Evolutionary conservation across 768 basidiomycete genomes (phyloP).

Genomic region (Termitomyces eurrhizus): DNA sequence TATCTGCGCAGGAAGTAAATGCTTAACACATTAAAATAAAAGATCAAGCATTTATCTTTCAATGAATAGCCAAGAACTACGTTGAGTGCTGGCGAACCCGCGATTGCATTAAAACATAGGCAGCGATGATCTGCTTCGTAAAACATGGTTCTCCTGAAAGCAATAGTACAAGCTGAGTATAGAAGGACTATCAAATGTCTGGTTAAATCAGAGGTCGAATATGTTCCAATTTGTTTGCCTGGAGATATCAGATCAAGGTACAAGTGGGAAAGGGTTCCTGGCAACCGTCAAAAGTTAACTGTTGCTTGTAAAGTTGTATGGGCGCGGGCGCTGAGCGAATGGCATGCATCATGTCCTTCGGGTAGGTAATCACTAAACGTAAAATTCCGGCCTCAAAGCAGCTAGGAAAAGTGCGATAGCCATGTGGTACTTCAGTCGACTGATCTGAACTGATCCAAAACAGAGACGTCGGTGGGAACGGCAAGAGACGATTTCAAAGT

Average conservation of each 20-base stretch:
- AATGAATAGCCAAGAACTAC: no score
- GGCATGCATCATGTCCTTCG: not conserved
- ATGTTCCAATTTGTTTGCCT: no score
- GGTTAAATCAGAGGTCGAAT: no score
- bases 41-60: no score
- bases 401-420: not conserved
- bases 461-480: not conserved
- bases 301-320: not conserved
- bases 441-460: not conserved
- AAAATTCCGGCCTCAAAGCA: not conserved
- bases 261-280: no score
- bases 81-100: no score
- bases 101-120: not conserved
- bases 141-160: not conserved
- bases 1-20: no score
- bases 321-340: no score
- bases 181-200: no score
- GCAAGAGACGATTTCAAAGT: not conserved
- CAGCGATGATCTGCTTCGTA: not conserved
- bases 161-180: not conserved
- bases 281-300: not conserved
- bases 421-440: no score
- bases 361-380: not conserved
- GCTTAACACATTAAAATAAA: no score
- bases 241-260: no score